Conservation (phyloP, 805 yeast species). For the Candida easanensis region DNA sequence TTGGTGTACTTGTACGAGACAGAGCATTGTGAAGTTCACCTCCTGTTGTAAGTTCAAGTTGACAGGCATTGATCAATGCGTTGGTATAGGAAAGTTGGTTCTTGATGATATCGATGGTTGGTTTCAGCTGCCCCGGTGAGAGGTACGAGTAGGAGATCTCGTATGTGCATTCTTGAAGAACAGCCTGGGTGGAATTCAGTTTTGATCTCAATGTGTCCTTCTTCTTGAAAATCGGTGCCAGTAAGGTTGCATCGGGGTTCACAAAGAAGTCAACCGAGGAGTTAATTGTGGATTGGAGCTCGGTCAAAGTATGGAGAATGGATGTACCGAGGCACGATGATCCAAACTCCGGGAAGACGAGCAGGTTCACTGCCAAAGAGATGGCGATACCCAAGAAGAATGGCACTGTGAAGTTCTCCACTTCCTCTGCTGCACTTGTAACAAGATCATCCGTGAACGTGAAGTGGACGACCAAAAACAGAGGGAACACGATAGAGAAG, state of each 20-base stretch:
- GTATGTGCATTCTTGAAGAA: slow-evolving; percentile 44
- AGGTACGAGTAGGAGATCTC: slow-evolving; percentile 47
- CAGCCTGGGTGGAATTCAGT: slow-evolving; percentile 34
- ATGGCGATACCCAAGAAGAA: slow-evolving; percentile 45
- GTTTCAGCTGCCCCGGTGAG: slow-evolving; percentile 40
- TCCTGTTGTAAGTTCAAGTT: slow-evolving; percentile 37
- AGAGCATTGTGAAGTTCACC: slow-evolving; percentile 33
- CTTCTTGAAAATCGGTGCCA: slow-evolving; percentile 33
- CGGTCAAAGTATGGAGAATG: slow-evolving; percentile 37
- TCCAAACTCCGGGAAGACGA: slow-evolving; percentile 51
- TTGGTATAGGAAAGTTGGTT: slow-evolving; percentile 33
- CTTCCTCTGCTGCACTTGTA: slow-evolving; percentile 31
- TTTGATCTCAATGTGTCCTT: slow-evolving; percentile 34
- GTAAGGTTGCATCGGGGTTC: slow-evolving; percentile 23
- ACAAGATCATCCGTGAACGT: slow-evolving; percentile 38
- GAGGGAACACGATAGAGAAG: slow-evolving; percentile 44
- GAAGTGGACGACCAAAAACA: slow-evolving; percentile 51
- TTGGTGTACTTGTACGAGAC: slow-evolving; percentile 29
- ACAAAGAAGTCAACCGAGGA: slow-evolving; percentile 38
- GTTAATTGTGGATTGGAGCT: slow-evolving; percentile 38
- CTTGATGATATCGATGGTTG: slow-evolving; percentile 32
- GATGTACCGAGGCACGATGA: slow-evolving; percentile 45
- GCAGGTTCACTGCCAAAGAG: slow-evolving; percentile 40
- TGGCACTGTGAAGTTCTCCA: slow-evolving; percentile 39
- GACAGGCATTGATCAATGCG: slow-evolving; percentile 48